Evolutionary conservation across 495 filamentous ascomycete genomes (phyloP).

Genomic region (Talaromyces nanjingensis): DNA sequence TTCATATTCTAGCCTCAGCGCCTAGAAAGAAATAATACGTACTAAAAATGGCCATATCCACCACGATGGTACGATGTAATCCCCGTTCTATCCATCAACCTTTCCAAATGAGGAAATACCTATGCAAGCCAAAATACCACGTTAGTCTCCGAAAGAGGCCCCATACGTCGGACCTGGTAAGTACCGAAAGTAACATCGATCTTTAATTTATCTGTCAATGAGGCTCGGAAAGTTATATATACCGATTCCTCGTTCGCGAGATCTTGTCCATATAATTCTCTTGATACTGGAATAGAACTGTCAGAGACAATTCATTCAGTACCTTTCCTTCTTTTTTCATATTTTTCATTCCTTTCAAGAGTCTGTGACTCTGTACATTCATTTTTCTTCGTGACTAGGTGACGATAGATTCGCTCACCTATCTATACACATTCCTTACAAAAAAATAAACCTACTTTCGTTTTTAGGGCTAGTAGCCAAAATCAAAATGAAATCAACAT

Average conservation of each 20-base stretch:
- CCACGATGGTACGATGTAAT: background rate
- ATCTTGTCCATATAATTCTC: background rate
- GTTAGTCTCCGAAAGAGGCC: background rate
- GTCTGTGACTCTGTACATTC: slow-evolving; percentile 8
- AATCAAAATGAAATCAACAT: background rate
- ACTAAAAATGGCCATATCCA: background rate
- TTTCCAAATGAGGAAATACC: background rate
- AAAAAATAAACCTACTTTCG: background rate
- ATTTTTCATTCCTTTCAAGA: slow-evolving; percentile 2
- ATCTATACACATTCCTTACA: background rate
- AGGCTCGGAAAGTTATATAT: background rate
- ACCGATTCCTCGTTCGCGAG: background rate
- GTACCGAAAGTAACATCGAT: background rate
- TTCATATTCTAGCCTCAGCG: background rate
- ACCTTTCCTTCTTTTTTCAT: background rate
- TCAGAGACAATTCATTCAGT: background rate
- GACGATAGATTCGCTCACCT: slow-evolving; percentile 2
- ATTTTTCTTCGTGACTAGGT: background rate
- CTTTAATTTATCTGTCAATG: background rate
- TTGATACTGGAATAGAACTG: background rate
- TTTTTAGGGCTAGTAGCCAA: background rate
- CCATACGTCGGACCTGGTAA: background rate
- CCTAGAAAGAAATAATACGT: background rate
- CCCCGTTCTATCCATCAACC: background rate
- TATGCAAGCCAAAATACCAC: background rate